Evolutionary conservation across 108 stramenopile species (phyloP).

Genomic region (Mediolabrus comicus): DNA sequence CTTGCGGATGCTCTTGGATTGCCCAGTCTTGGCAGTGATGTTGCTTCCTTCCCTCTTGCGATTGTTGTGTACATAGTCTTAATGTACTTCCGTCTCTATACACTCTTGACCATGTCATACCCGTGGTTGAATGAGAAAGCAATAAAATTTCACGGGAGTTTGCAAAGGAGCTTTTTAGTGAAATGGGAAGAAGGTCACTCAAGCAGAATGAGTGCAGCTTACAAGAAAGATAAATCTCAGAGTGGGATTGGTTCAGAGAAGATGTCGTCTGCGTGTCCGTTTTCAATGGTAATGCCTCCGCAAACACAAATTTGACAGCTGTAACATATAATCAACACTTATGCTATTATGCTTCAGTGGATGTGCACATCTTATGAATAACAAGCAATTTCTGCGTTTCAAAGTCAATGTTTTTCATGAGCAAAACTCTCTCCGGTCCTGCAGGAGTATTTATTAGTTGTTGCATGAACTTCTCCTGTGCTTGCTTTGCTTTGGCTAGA

Average conservation of each 20-base stretch:
- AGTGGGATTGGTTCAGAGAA: neutral
- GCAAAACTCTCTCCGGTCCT: constrained; percentile 54
- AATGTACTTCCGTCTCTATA: constrained; percentile 47
- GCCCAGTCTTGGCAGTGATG: constrained; percentile 38
- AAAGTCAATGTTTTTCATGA: constrained; percentile 52
- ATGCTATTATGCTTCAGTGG: too few species aligned
- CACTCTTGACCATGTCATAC: constrained; percentile 39
- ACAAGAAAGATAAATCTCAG: neutral
- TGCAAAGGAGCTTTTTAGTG: constrained; percentile 32
- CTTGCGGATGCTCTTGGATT: constrained; percentile 66
- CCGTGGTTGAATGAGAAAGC: constrained; percentile 30
- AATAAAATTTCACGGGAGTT: constrained; percentile 36
- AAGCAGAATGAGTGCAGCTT: constrained; percentile 40
- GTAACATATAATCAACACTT: too few species aligned
- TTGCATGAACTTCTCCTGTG: constrained; percentile 44
- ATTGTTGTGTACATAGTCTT: constrained; percentile 32
- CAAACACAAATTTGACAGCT: neutral
- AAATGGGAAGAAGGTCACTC: constrained; percentile 48
- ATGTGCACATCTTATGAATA: constrained; percentile 51
- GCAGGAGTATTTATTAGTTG: constrained; percentile 43
- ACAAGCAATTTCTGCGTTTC: constrained; percentile 50
- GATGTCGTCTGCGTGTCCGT: constrained; percentile 47
- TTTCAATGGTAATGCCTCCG: constrained; percentile 63
- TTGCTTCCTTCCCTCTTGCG: neutral
- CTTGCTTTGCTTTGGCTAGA: constrained; percentile 57